Conservation (phyloP, 768 basidiomycete genomes). For the Nidularia pulvinata region DNA sequence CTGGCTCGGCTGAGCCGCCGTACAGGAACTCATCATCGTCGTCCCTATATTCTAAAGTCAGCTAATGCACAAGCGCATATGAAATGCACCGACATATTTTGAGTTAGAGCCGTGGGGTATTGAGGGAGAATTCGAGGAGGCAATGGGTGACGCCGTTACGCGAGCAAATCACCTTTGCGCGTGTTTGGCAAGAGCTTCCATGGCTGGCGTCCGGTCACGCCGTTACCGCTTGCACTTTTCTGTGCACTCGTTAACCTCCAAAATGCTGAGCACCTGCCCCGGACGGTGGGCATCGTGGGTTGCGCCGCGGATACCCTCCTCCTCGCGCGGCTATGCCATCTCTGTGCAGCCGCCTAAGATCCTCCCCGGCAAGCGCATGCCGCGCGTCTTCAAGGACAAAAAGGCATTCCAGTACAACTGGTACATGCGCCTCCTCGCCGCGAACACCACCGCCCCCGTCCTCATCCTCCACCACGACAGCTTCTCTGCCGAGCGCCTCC, state of each 20-base stretch:
- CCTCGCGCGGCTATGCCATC: constrained; percentile 49
- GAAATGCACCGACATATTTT: no score
- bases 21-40: constrained; percentile 85
- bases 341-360: constrained; percentile 51
- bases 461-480: constrained; percentile 81
- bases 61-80: no score
- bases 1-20: constrained; percentile 45
- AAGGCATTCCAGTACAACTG: constrained; percentile 83
- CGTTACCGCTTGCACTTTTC: neutral
- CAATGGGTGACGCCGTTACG: neutral
- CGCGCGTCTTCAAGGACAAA: constrained; percentile 75
- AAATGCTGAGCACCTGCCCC: neutral
- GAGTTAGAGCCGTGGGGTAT: neutral
- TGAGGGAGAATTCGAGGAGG: neutral
- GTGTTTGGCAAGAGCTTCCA: neutral
- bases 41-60: constrained; percentile 40
- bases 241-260: neutral
- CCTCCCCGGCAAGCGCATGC: constrained; percentile 50
- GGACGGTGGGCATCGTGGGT: neutral
- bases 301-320: neutral
- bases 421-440: constrained; percentile 71
- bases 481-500: constrained; percentile 67
- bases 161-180: neutral
- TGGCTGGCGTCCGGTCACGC: neutral
- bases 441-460: constrained; percentile 56